Conservation (phyloP, 2,329 filamentous ascomycete species). For the Colletotrichum sp. region DNA sequence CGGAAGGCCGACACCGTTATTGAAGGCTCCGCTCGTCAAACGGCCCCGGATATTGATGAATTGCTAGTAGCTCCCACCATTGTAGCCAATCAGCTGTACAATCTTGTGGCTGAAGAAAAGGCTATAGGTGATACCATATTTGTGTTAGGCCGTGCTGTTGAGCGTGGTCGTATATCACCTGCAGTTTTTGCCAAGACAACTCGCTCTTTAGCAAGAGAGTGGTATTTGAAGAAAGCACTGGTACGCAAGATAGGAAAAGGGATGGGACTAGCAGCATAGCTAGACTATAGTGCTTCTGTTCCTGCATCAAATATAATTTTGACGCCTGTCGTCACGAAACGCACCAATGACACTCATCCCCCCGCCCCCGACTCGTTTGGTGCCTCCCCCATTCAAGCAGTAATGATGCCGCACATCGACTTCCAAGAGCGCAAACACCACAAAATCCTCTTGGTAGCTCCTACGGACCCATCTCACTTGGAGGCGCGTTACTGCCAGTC, state of each 20-base stretch:
- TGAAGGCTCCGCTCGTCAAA: constrained; percentile 70
- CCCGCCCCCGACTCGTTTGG: not conserved
- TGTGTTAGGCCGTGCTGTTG: constrained; percentile 76
- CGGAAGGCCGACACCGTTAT: constrained; percentile 81
- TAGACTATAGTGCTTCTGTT: not conserved
- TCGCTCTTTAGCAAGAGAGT: constrained; percentile 75
- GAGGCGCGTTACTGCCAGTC: not conserved
- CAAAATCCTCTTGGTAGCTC: not conserved
- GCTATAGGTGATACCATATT: constrained; percentile 88
- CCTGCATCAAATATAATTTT: not conserved
- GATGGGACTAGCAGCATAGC: constrained; percentile 63
- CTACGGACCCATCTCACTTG: not conserved
- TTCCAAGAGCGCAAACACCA: not conserved
- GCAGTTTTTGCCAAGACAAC: constrained; percentile 82
- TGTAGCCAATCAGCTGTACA: constrained; percentile 91
- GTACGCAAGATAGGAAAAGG: constrained; percentile 78
- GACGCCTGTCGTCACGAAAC: not conserved
- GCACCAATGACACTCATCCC: not conserved
- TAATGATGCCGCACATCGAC: not conserved
- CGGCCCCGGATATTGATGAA: constrained; percentile 82
- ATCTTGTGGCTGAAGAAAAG: constrained; percentile 85
- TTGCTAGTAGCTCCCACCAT: constrained; percentile 92
- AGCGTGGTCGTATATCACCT: constrained; percentile 72
- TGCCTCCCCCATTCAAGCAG: not conserved
- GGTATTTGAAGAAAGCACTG: constrained; percentile 83